Evolutionary conservation across 1,139 yeast species (phyloP), one percentile per base, ranked within the genome.

Genomic region (Pichia sp.): DNA sequence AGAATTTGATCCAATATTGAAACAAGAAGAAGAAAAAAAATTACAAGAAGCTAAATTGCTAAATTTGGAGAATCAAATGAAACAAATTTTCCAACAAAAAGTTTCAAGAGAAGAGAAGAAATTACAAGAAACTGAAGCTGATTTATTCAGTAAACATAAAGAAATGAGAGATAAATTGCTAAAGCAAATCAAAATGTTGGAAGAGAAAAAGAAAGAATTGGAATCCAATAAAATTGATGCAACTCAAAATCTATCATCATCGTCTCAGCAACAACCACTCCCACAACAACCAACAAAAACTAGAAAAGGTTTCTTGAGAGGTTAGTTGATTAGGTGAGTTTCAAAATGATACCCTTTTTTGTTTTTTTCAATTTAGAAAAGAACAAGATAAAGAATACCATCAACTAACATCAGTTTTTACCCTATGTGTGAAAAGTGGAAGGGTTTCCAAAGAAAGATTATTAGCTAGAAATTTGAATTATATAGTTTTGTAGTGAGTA

Each of bases 81-180:
- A 91, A 69, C 74, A 81, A 22, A 96, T 93, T 44, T 93, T 93
- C 78, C 96, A 89, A 67, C 94, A 85, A 61, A 93, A 91, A 69
- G 98, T 93, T 31, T 72, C 84, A 45, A 97, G 89, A 66, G 93
- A 93, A 79, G 99, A 93, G 66, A 85, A 88, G 73, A 89, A 89
- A 69, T 77, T 93, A 62, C 95, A 89, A 69, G 85, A 89, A 67
- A 86, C 96, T 38, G 98, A 93, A 67, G 95, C 95, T 44, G 98
- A 93, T 65, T 75, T 93, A 59, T 91, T 91, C 63, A 78, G 94
- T 31, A 80, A 95, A 63, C 98, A 93, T 66, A 85, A 86, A 64
- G 97, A 91, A 63, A 88, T 91, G 93, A 89, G 91, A 69, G 97
- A 89, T 59, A 86, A 85, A 64, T 74, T 91, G 60, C 73, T 84